Evolutionary conservation across 73 alveolate genomes (phyloP), one percentile per base, ranked within the genome.

Genomic region (Loxodes magnus): DNA sequence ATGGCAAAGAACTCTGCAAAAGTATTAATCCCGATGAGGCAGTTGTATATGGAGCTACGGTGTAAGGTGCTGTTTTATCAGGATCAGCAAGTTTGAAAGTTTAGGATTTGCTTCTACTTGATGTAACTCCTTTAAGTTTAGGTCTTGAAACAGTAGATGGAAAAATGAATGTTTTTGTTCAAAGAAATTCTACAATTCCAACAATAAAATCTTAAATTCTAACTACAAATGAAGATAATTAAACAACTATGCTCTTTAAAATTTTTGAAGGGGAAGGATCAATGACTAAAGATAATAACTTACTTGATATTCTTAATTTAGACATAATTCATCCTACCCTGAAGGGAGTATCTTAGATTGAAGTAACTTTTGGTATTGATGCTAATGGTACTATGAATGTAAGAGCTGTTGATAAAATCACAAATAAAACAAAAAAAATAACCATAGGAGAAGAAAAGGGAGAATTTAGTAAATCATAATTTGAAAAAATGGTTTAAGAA

Each of bases 131-230:
- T 19, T 79, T 93, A 48, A 81, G 97, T 28, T 51, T 93, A 56
- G 99, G 99, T 48, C 90, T 94, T 60, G 99, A 94, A 84, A 94
- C 99, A 34, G 95, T 92, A 52, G 99, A 98, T 15, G 98, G 98
- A 38, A 98, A 91, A 48, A 91, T 94, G 98, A 92, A 98, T 64
- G 79, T 71, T 79, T 74, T 94, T 56, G 92, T 94, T 64, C 93
- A 91, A n/a, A 81, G 96, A 67, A 96, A 93, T 59, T 88, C 99
- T 37, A 92, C 78, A 51, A 94, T 94, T 74, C 99, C 99, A 20
- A 87, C 98, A 58, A 89, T 86, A 80, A 94, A 92, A 51, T 81
- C 97, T 27, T 94, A 94, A 79, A 66, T 79, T 37, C 92, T 92
- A 90, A 79, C 99, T 9, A 94, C 99, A 44, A 82, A 87, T 64